Conservation (phyloP, 306 rosid genomes). For the Castanea crenata region DNA sequence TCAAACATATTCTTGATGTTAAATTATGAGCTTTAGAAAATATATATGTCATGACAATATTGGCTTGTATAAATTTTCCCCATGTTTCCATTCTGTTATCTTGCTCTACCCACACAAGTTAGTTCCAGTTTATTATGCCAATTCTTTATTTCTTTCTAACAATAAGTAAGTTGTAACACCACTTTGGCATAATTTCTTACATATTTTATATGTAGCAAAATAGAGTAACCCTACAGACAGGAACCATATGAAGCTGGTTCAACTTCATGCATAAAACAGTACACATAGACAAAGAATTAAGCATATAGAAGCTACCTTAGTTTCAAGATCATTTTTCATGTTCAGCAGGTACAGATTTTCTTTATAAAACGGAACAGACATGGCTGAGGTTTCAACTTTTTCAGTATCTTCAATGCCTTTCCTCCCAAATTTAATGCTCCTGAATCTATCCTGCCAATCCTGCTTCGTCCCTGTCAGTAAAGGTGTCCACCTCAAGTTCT, state of each 20-base stretch:
- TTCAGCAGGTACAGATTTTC: slow-evolving; percentile 74
- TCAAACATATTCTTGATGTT: not conserved
- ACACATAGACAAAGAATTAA: not conserved
- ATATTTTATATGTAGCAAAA: not conserved
- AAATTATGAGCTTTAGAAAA: not conserved
- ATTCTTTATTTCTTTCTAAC: not conserved
- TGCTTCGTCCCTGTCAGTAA: slow-evolving; percentile 65
- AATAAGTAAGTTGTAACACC: not conserved
- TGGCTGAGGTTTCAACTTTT: slow-evolving; percentile 55
- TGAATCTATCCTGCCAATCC: slow-evolving; percentile 90
- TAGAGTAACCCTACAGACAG: not conserved
- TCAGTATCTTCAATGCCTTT: slow-evolving; percentile 69
- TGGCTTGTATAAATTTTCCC: not conserved
- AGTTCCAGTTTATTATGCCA: not conserved
- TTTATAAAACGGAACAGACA: slow-evolving; percentile 77
- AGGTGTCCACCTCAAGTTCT: slow-evolving; percentile 69
- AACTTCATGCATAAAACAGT: not conserved
- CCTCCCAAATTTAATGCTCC: slow-evolving; percentile 65
- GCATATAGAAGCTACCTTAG: slow-evolving; percentile 50
- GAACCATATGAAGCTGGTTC: not conserved
- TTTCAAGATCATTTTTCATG: slow-evolving; percentile 79
- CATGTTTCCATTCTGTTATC: not conserved
- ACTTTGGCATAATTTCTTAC: not conserved
- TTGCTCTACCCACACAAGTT: not conserved
- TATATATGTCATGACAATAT: not conserved